Conservation (phyloP, 371 early-diverging fungal species). For the Rhizopus delemar region DNA sequence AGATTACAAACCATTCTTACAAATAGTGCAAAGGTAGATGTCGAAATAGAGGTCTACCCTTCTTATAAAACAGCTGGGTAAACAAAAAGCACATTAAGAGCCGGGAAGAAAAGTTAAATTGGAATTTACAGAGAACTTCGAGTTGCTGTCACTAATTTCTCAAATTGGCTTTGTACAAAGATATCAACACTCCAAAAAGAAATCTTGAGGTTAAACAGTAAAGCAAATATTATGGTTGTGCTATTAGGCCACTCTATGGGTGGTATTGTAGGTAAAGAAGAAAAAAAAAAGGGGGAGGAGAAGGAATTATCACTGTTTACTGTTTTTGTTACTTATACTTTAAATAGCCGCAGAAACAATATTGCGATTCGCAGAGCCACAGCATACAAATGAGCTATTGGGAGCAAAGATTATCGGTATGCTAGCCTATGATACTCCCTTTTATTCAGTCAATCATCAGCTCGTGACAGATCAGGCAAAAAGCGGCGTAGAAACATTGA, state of each 20-base stretch:
- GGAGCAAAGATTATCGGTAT: constrained; percentile 52
- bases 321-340: background rate
- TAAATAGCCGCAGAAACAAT: constrained; percentile 63
- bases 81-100: constrained; percentile 12
- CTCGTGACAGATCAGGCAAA: constrained; percentile 43
- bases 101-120: constrained; percentile 5
- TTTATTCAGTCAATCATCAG: constrained; percentile 55
- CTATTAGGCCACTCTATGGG: constrained; percentile 66
- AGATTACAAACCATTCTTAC: constrained; percentile 55
- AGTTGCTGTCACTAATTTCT: constrained; percentile 49
- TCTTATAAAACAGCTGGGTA: constrained; percentile 65
- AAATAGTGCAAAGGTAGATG: constrained; percentile 45
- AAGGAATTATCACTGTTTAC: background rate
- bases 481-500: constrained; percentile 9
- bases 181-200: constrained; percentile 35
- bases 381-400: constrained; percentile 19
- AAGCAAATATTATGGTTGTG: constrained; percentile 41
- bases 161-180: constrained; percentile 49
- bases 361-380: constrained; percentile 24
- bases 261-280: constrained; percentile 61
- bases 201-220: constrained; percentile 19
- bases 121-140: constrained; percentile 25
- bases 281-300: background rate
- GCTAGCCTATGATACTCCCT: constrained; percentile 65
- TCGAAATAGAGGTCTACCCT: constrained; percentile 57